phyloP scores from a whole-genome alignment of 2,329 filamentous ascomycete species.

The Didymella pinodella region DNA sequence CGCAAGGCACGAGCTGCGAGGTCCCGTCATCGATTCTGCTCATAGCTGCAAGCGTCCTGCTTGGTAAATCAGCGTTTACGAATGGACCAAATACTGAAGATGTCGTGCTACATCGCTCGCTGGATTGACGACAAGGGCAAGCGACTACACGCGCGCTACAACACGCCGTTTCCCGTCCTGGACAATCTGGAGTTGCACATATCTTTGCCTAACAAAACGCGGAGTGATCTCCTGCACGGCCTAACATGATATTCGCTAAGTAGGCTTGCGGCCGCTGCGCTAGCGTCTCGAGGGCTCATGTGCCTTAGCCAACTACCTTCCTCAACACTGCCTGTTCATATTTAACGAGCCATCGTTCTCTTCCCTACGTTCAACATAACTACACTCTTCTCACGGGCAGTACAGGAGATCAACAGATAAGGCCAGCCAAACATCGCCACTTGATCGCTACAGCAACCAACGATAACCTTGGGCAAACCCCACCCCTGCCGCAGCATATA shows the following conservation, averaged over 20 bases:
- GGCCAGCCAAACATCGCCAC: neutral
- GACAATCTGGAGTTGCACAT: neutral
- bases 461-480: neutral
- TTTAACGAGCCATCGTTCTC: neutral
- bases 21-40: conserved; percentile 3
- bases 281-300: conserved; percentile 6
- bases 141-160: conserved; percentile 26
- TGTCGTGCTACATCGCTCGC: conserved; percentile 3
- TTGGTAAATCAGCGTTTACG: neutral
- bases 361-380: too few relatives aligned
- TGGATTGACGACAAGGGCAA: conserved; percentile 19
- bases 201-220: neutral
- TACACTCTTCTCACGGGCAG: neutral
- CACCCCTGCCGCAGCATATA: neutral
- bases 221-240: conserved; percentile 6
- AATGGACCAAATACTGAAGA: neutral
- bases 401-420: neutral
- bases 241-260: conserved; percentile 1
- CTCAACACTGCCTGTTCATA: neutral
- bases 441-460: neutral
- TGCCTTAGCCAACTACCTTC: neutral
- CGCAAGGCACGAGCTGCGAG: neutral
- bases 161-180: conserved; percentile 15
- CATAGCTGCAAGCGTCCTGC: neutral
- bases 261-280: conserved; percentile 19